A percentile compares a stretch with the other conserved stretches of the same genome.
These are phyloP conservation scores for Alopecurus myosuroides DNA, from an alignment of 176 grass and related monocot genomes.

Conservation along the genomic window DNA sequence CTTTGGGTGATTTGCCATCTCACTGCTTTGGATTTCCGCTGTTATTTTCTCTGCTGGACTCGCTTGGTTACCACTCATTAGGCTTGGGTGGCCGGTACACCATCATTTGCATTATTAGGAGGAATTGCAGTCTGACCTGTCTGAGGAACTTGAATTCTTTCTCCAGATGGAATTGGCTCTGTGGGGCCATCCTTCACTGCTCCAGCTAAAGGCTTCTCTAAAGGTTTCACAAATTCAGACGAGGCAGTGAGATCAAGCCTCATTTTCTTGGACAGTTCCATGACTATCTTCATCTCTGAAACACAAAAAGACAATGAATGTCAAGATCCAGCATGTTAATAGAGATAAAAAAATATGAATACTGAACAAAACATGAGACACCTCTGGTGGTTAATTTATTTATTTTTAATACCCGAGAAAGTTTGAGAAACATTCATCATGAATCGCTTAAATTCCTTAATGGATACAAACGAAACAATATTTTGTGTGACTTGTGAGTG, in stretches of 20 bases:
- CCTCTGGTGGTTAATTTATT: neutral
- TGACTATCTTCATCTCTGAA: slow-evolving; percentile 59
- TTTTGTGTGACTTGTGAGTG: neutral
- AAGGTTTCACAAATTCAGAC: slow-evolving; percentile 29
- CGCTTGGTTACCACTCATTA: slow-evolving; percentile 23
- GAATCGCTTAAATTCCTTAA: neutral
- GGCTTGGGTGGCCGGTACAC: slow-evolving; percentile 12
- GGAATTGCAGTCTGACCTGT: slow-evolving; percentile 28
- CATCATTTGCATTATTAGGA: slow-evolving; percentile 22
- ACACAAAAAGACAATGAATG: neutral
- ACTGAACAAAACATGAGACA: neutral
- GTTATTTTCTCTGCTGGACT: slow-evolving; percentile 15
- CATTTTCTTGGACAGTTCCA: slow-evolving; percentile 68
- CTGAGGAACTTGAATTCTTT: slow-evolving; percentile 15
- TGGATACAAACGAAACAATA: neutral
- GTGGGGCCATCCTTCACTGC: slow-evolving; percentile 34
- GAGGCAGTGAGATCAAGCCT: slow-evolving; percentile 32
- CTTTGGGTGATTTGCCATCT: slow-evolving; percentile 33
- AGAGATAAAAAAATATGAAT: neutral
- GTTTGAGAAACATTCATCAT: neutral
- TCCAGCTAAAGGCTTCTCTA: slow-evolving; percentile 30
- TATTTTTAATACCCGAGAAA: neutral
- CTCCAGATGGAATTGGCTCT: slow-evolving; percentile 19
- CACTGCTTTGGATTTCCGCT: neutral
- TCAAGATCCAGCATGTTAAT: slow-evolving; percentile 18